Conservation (phyloP, 2,329 filamentous ascomycete genomes). For the Clarireedia paspali region DNA sequence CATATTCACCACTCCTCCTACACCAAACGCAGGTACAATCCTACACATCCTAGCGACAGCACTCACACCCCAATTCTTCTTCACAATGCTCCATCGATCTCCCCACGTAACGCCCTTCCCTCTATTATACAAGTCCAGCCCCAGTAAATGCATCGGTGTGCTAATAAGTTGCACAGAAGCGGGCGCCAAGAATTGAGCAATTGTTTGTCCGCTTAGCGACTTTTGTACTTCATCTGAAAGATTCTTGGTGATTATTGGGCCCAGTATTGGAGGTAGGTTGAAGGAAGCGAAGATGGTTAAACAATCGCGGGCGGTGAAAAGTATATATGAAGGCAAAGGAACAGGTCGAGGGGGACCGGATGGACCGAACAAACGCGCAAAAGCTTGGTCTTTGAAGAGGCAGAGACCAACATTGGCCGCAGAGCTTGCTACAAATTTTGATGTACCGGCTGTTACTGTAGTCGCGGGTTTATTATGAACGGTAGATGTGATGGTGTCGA, state of each 20-base stretch:
- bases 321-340: constrained; percentile 60
- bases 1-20: constrained; percentile 79
- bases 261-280: constrained; percentile 76
- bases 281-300: constrained; percentile 88
- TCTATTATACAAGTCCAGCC: constrained; percentile 80
- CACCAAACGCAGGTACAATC: constrained; percentile 82
- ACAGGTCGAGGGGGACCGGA: constrained; percentile 48
- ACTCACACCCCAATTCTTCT: constrained; percentile 68
- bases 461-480: constrained; percentile 47
- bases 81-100: constrained; percentile 61
- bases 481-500: constrained; percentile 73
- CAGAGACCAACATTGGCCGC: constrained; percentile 78
- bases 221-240: constrained; percentile 46
- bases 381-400: constrained; percentile 84
- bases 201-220: constrained; percentile 44
- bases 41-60: constrained; percentile 69
- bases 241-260: constrained; percentile 54
- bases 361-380: constrained; percentile 74
- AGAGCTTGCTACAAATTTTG: constrained; percentile 76
- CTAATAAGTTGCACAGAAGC: constrained; percentile 71
- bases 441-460: constrained; percentile 61
- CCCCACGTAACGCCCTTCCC: constrained; percentile 37
- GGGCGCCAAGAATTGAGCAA: constrained; percentile 75
- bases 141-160: constrained; percentile 79
- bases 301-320: constrained; percentile 79